Evolutionary conservation across 495 filamentous ascomycete genomes (phyloP).

Genomic region (Penicillium angulare): DNA sequence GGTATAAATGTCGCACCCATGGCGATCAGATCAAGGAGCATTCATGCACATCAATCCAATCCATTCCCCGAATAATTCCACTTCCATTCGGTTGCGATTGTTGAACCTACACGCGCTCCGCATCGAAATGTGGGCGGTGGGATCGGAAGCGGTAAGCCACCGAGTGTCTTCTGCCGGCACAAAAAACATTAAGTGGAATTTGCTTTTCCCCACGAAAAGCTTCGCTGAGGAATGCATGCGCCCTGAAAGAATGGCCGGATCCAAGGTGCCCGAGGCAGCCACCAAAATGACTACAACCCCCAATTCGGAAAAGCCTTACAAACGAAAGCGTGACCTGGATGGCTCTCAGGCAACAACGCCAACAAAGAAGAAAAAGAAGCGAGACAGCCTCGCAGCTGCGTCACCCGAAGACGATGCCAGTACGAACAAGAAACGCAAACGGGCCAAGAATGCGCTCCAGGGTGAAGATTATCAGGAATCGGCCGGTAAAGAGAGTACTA

Average conservation of each 20-base stretch:
- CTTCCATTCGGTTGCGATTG: not conserved
- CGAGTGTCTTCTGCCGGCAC: conserved; percentile 11
- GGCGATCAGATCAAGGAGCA: conserved; percentile 7
- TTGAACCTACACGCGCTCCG: not conserved
- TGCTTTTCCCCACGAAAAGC: conserved; percentile 6
- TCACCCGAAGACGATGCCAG: conserved; percentile 12
- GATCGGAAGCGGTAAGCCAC: not conserved
- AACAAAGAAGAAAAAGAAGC: conserved; percentile 40
- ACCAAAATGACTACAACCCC: conserved; percentile 21
- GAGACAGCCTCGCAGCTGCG: conserved; percentile 17
- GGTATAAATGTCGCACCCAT: conserved; percentile 15
- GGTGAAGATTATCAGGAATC: conserved; percentile 19
- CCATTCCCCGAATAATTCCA: not conserved
- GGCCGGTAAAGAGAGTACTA: conserved; percentile 29
- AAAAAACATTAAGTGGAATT: conserved; percentile 18
- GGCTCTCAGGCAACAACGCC: conserved; percentile 28
- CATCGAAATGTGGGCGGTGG: conserved; percentile 11
- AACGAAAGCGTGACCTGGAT: conserved; percentile 41
- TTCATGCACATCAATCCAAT: conserved; percentile 6
- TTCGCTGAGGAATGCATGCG: conserved; percentile 5
- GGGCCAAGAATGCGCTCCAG: conserved; percentile 14
- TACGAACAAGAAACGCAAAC: conserved; percentile 25
- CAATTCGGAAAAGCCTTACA: conserved; percentile 29
- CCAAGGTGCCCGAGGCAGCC: conserved; percentile 14
- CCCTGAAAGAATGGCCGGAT: conserved; percentile 27